Evolutionary conservation across 73 alveolate species (phyloP).

Genomic region (Paramecium tetraurelia): DNA sequence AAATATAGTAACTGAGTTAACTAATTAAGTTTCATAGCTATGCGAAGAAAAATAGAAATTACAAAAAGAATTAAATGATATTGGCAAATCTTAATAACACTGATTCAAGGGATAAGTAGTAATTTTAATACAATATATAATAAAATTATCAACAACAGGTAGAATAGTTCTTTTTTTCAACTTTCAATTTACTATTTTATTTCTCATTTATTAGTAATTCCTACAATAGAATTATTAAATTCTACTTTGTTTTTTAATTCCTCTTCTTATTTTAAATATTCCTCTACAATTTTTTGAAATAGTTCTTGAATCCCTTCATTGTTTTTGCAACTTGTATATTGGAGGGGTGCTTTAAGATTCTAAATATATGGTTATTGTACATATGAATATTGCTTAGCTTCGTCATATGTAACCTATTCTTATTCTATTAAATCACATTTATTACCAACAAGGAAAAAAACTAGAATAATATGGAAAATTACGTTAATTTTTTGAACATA

Average conservation of each 20-base stretch:
- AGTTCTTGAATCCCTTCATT: not conserved
- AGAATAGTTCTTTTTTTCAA: not conserved
- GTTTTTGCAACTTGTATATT: not conserved
- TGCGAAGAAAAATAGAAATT: not conserved
- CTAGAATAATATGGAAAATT: not conserved
- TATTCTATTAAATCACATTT: slow-evolving; percentile 37
- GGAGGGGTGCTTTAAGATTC: not conserved
- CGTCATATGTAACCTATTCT: slow-evolving; percentile 53
- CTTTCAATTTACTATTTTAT: not conserved
- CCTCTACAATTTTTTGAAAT: not conserved
- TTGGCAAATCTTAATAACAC: not conserved
- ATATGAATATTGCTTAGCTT: slow-evolving; percentile 38
- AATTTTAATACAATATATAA: not conserved
- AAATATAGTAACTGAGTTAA: not conserved
- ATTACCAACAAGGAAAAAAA: slow-evolving; percentile 33
- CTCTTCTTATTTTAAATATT: not conserved
- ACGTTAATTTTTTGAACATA: slow-evolving; percentile 28
- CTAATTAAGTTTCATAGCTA: not conserved
- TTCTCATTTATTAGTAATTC: not conserved
- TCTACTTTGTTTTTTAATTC: not conserved
- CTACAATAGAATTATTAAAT: not conserved
- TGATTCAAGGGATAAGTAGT: not conserved
- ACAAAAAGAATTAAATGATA: not conserved
- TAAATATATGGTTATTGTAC: not conserved
- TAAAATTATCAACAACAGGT: not conserved